Evolutionary conservation across 331 rosid species (phyloP).

Genomic region (Spiraea crenata): DNA sequence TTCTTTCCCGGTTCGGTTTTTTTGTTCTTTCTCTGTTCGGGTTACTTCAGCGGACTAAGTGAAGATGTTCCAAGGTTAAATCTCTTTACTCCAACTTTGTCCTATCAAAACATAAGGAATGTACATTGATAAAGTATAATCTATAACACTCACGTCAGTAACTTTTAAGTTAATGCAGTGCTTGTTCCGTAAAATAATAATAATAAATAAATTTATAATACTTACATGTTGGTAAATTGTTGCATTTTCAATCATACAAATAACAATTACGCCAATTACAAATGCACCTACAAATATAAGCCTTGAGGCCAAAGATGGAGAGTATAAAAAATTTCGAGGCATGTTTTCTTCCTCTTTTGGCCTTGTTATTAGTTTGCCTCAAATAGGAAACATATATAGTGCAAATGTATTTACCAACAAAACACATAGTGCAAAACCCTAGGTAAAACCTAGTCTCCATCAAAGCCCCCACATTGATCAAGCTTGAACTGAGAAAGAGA

Average conservation of each 20-base stretch:
- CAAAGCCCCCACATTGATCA: neutral
- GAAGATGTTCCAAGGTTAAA: no score
- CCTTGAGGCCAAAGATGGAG: neutral
- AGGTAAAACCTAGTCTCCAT: neutral
- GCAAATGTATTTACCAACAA: neutral
- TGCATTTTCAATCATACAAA: no score
- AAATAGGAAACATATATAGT: neutral
- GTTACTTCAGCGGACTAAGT: no score
- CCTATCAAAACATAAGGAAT: no score
- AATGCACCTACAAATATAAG: neutral
- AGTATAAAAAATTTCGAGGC: neutral
- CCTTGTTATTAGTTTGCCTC: neutral
- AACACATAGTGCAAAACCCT: neutral
- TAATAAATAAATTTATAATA: no score
- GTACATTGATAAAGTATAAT: no score
- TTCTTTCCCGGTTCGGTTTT: neutral
- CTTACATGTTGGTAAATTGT: no score
- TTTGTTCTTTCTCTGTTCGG: neutral
- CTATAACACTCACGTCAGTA: no score
- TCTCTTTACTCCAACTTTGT: no score
- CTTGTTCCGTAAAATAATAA: no score
- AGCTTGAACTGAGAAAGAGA: constrained; percentile 40
- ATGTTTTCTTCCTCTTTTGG: neutral
- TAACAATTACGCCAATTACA: neutral
- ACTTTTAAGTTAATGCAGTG: no score